Conservation (phyloP, 768 basidiomycete species). For the Clitopilus passeckerianus region DNA sequence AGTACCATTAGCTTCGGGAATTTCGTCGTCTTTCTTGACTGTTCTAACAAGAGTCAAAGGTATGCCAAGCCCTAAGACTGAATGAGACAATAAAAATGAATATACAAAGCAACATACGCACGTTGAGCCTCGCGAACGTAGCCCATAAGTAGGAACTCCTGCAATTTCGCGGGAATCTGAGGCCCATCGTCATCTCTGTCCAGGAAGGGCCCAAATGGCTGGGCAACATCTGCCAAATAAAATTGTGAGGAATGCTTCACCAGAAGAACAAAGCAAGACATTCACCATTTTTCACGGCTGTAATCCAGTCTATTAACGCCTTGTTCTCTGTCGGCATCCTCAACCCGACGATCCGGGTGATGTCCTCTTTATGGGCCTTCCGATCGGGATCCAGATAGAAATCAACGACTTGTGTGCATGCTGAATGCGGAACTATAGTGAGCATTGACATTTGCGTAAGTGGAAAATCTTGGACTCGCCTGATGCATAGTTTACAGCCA, state of each 20-base stretch:
- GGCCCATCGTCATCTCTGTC: background rate
- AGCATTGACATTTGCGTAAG: background rate
- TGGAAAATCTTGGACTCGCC: background rate
- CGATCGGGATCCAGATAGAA: too few relatives aligned
- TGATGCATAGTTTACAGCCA: background rate
- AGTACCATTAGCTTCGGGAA: too few relatives aligned
- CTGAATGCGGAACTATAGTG: background rate
- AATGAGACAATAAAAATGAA: too few relatives aligned
- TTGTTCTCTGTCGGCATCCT: background rate
- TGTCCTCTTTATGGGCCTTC: background rate
- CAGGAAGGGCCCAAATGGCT: background rate
- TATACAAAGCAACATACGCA: too few relatives aligned
- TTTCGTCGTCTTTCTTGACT: too few relatives aligned
- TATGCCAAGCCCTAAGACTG: too few relatives aligned
- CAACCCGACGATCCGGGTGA: background rate
- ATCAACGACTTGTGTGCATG: background rate
- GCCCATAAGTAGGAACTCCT: background rate
- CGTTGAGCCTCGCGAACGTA: constrained; percentile 1
- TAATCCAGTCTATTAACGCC: background rate
- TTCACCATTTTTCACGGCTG: background rate
- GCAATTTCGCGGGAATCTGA: background rate
- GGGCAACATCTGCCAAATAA: too few relatives aligned
- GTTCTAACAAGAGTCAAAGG: background rate
- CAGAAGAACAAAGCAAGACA: background rate
- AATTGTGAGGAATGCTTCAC: too few relatives aligned